phyloP scores from a whole-genome alignment of 768 basidiomycete genomes.

The Omphalotus guepiniiformis region DNA sequence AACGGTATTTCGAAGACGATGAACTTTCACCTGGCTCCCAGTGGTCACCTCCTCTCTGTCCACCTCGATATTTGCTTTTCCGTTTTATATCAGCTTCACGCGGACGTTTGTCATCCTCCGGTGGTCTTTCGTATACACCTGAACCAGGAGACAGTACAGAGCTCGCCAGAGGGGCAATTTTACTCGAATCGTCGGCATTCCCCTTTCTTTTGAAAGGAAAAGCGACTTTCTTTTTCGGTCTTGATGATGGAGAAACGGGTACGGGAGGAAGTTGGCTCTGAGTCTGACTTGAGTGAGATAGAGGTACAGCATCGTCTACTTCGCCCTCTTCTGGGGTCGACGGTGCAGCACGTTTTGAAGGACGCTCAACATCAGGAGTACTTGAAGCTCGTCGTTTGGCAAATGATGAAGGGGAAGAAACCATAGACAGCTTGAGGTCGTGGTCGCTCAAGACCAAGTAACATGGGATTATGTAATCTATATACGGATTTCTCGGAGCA shows the following conservation, averaged over 20 bases:
- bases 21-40: constrained; percentile 28
- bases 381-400: constrained; percentile 57
- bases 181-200: constrained; percentile 27
- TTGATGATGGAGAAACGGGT: constrained; percentile 32
- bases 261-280: constrained; percentile 16
- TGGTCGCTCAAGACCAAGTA: too few species aligned
- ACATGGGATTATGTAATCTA: too few species aligned
- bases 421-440: too few species aligned
- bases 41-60: constrained; percentile 24
- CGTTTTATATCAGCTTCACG: constrained; percentile 32
- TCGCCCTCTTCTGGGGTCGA: constrained; percentile 84
- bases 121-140: constrained; percentile 34
- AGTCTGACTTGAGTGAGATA: constrained; percentile 9
- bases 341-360: constrained; percentile 51
- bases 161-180: constrained; percentile 1
- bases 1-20: not conserved
- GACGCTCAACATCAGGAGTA: constrained; percentile 45
- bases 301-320: constrained; percentile 51
- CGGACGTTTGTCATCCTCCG: constrained; percentile 41
- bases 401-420: constrained; percentile 13
- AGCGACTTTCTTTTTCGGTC: constrained; percentile 47
- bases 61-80: constrained; percentile 11
- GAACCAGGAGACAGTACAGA: constrained; percentile 6
- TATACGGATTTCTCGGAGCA: too few species aligned
- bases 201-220: constrained; percentile 69